phyloP scores from a whole-genome alignment of 1,284 basidiomycete genomes.

The Ganoderma leucocontextum region DNA sequence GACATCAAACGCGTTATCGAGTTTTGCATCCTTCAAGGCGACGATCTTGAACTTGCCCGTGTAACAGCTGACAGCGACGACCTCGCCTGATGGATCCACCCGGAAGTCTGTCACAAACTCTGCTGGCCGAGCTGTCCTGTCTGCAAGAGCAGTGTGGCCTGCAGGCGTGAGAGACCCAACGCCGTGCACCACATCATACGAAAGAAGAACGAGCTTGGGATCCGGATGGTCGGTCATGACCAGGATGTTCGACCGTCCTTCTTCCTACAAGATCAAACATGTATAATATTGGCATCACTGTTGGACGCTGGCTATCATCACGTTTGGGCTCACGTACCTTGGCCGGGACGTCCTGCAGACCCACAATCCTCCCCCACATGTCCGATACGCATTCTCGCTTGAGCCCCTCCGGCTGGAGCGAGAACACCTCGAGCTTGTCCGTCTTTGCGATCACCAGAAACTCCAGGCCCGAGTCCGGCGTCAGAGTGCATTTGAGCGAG shows the following conservation, averaged over 20 bases:
- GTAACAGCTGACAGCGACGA: conserved; percentile 73
- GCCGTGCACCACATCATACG: conserved; percentile 52
- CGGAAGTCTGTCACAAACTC: conserved; percentile 75
- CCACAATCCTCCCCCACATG: conserved; percentile 70
- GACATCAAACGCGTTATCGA: conserved; percentile 66
- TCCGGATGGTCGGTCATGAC: conserved; percentile 78
- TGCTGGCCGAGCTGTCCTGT: conserved; percentile 61
- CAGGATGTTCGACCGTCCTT: conserved; percentile 59
- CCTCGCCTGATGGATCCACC: conserved; percentile 64
- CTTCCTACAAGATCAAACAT: conserved; percentile 44
- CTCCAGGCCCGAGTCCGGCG: conserved; percentile 51
- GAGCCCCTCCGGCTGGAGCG: conserved; percentile 64
- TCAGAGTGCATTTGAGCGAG: conserved; percentile 66
- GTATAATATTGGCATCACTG: conserved; percentile 14
- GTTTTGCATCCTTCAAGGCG: conserved; percentile 57
- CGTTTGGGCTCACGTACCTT: conserved; percentile 48
- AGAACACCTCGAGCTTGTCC: conserved; percentile 70
- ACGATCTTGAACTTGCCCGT: conserved; percentile 73
- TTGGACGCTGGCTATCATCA: conserved; percentile 10
- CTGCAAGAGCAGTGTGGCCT: conserved; percentile 58
- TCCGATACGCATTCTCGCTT: conserved; percentile 62
- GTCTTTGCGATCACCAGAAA: conserved; percentile 74
- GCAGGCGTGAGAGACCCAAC: conserved; percentile 48
- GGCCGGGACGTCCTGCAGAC: conserved; percentile 61
- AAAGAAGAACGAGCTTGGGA: conserved; percentile 69